Evolutionary conservation across 768 basidiomycete species (phyloP).

Genomic region (Tylopilus balloui): DNA sequence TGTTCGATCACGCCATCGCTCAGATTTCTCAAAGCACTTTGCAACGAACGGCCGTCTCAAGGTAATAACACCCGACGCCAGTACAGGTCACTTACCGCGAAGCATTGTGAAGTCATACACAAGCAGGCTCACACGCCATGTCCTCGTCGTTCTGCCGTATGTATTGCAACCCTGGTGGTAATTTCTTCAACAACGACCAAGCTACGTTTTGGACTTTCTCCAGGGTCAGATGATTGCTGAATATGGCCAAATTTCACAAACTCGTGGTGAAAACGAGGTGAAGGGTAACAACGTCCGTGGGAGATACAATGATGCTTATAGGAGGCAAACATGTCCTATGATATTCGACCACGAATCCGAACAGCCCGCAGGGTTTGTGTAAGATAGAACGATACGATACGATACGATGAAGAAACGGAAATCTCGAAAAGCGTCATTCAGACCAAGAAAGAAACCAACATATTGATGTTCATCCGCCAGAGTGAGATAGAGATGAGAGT

Average conservation of each 20-base stretch:
- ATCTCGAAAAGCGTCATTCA: neutral
- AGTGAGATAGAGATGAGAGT: slow-evolving; percentile 1
- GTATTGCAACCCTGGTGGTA: neutral
- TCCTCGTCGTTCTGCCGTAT: neutral
- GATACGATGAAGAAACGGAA: neutral
- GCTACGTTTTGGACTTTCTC: neutral
- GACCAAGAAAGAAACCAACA: neutral
- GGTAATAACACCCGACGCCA: neutral
- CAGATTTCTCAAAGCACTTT: too few relatives aligned
- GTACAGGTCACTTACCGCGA: slow-evolving; percentile 5
- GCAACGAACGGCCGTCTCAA: neutral
- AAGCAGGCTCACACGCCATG: neutral
- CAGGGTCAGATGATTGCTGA: neutral
- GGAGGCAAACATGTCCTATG: neutral
- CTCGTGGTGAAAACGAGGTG: neutral
- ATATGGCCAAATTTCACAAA: neutral
- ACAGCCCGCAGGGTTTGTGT: neutral
- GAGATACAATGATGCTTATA: neutral
- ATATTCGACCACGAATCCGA: neutral
- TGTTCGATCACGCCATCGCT: too few relatives aligned
- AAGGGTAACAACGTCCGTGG: neutral
- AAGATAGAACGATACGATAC: neutral
- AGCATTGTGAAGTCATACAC: neutral
- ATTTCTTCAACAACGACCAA: neutral
- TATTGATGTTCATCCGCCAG: neutral